Evolutionary conservation across 2,329 filamentous ascomycete species (phyloP).

Genomic region (Cladosporium phlei): DNA sequence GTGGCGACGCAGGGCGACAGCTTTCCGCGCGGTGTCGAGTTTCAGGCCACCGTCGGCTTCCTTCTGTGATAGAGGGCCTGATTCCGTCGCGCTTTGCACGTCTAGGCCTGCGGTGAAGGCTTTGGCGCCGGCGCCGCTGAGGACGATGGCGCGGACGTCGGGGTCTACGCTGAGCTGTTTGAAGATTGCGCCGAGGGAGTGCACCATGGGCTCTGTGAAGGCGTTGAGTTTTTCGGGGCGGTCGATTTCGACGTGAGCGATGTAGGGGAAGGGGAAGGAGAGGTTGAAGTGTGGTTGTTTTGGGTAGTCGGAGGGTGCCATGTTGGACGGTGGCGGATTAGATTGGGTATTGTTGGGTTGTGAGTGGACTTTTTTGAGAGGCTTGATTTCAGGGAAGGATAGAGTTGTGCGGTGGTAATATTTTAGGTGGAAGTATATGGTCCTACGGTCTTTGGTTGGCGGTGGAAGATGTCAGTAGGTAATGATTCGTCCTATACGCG

Average conservation of each 20-base stretch:
- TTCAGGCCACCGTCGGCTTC: not conserved
- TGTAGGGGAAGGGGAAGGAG: constrained; percentile 64
- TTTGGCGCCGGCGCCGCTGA: constrained; percentile 74
- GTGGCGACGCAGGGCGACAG: constrained; percentile 53
- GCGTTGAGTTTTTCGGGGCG: constrained; percentile 82
- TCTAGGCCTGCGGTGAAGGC: constrained; percentile 87
- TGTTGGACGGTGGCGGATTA: not conserved
- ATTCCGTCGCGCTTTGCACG: constrained; percentile 43
- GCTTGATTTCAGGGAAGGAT: not conserved
- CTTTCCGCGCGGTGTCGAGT: constrained; percentile 27
- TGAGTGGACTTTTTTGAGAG: not conserved
- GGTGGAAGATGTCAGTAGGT: too few species aligned
- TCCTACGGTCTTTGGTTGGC: too few species aligned
- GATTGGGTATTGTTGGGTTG: not conserved
- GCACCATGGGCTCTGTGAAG: constrained; percentile 81
- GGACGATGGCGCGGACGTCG: constrained; percentile 68
- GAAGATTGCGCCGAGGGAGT: constrained; percentile 72
- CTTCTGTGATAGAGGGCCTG: constrained; percentile 8
- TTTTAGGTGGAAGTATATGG: too few species aligned
- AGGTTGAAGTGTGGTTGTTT: constrained; percentile 66
- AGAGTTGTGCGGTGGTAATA: not conserved
- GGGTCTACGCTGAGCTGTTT: constrained; percentile 64
- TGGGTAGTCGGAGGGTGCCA: constrained; percentile 24
- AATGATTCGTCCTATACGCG: not conserved
- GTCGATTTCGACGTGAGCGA: constrained; percentile 91